Base-by-base conservation (phyloP, 1,139 yeast species). In the Taiozyma sp. region DNA sequence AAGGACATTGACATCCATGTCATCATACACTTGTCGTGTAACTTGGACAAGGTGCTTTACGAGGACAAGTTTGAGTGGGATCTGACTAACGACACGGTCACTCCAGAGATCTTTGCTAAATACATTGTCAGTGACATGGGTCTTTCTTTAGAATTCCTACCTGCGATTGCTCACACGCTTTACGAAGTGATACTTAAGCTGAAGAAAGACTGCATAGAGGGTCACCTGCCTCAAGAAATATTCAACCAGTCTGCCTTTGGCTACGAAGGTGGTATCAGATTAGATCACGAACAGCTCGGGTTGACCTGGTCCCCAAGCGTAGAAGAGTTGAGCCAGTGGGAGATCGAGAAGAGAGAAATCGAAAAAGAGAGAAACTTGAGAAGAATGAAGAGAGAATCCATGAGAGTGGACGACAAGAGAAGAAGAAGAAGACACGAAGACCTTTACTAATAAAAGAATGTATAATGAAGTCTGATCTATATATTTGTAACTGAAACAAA, bases 61-160 rank as follows among this genome's bases (percentile, higher is more conserved):
- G 96, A 91, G 61, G 99, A 93, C 69, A 86, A 88, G 64, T 85
- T 93, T 58, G 99, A 93, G 67, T 93, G 99, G 98, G 96, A 93
- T 64, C 72, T 93, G 53, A 50, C 64, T 14, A 82, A 83, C 56
- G 73, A 76, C n/a, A 71, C 75, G 1, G 66, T 86, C 7, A 81
- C 95, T 0, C 97, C 99, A 0, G 97, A 90, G 64, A 72, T 71
- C 47, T 93, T 93, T 72, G 96, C 98, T 0, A 80, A 77, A 56
- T 78, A 79, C 4, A 90, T 91, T 2, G 97, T 89, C 4, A 77
- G 81, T 41, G 99, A 93, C 61, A 69, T 93, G 66, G 97, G 97
- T 0, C 71, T 93, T 29, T 73, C 85, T 1, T 79, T 90, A 46
- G 99, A 95, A 65, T 93, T 93, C 64, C 79, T 82, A 56, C 95